Evolutionary conservation across 306 rosid species (phyloP).

Genomic region (Sicyos baderoa): DNA sequence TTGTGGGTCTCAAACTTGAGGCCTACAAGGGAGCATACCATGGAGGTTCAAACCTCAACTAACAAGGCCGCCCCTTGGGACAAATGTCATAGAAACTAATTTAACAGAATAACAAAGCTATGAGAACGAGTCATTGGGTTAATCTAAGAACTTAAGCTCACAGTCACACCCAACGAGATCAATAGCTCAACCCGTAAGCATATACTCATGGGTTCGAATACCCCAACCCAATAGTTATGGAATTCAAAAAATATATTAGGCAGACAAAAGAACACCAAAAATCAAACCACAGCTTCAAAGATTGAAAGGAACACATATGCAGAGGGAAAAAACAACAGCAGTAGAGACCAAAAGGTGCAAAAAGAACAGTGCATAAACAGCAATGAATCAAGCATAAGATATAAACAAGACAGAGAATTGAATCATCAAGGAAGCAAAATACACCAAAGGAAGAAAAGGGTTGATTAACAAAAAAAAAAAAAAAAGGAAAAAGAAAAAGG

Average conservation of each 20-base stretch:
- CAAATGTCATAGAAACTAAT: not conserved
- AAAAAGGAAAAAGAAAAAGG: too few relatives aligned
- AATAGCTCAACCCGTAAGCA: too few relatives aligned
- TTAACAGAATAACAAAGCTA: not conserved
- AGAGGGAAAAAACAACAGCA: not conserved
- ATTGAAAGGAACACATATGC: not conserved
- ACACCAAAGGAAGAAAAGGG: slow-evolving; percentile 16
- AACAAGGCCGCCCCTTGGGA: too few relatives aligned
- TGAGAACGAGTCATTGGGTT: not conserved
- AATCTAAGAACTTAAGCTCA: slow-evolving; percentile 1
- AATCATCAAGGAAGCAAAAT: slow-evolving; percentile 10
- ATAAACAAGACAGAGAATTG: not conserved
- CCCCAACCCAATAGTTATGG: too few relatives aligned
- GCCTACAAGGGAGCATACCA: too few relatives aligned
- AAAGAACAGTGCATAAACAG: not conserved
- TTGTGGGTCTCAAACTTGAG: too few relatives aligned
- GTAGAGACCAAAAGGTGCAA: not conserved
- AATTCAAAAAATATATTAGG: too few relatives aligned
- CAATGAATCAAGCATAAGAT: slow-evolving; percentile 6
- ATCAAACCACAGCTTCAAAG: not conserved
- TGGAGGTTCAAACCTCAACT: too few relatives aligned
- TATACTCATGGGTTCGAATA: too few relatives aligned
- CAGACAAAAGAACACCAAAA: not conserved
- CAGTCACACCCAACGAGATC: too few relatives aligned
- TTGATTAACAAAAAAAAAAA: slow-evolving; percentile 14